Percentiles rank a stretch among this genome's conserved stretches.
phyloP scores from a whole-genome alignment of 108 stramenopile species.

The Nitzschia putrida region DNA sequence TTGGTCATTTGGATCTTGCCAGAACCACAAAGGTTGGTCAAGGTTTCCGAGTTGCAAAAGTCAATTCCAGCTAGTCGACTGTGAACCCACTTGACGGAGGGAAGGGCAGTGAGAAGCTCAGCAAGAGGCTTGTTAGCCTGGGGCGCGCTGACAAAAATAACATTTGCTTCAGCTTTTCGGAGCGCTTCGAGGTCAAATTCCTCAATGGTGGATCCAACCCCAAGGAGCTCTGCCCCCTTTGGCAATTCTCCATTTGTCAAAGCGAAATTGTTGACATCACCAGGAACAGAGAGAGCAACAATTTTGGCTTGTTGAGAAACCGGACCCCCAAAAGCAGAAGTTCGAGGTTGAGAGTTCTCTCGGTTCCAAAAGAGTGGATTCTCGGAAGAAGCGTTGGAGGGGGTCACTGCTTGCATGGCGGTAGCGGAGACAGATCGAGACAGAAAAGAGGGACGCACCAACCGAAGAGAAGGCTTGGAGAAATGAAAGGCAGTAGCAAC shows the following conservation, averaged over 20 bases:
- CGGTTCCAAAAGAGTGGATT: conserved; percentile 26
- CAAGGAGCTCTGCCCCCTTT: conserved; percentile 55
- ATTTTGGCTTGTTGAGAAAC: conserved; percentile 62
- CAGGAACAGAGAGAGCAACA: conserved; percentile 52
- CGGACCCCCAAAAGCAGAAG: neutral
- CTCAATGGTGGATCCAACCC: conserved; percentile 52
- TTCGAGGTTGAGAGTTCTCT: conserved; percentile 3
- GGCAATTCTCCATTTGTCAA: conserved; percentile 46
- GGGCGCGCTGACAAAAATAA: conserved; percentile 73
- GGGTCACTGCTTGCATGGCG: no score
- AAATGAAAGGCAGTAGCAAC: no score
- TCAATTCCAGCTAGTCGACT: conserved; percentile 84
- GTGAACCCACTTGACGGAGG: conserved; percentile 80
- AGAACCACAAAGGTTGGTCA: conserved; percentile 28
- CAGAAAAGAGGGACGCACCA: no score
- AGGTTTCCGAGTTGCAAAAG: conserved; percentile 52
- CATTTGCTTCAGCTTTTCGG: conserved; percentile 56
- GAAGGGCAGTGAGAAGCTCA: conserved; percentile 48
- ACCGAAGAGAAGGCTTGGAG: no score
- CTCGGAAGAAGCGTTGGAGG: no score
- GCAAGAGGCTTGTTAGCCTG: conserved; percentile 54
- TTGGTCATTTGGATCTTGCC: conserved; percentile 73
- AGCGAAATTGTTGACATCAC: conserved; percentile 60
- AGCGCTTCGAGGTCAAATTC: conserved; percentile 61
- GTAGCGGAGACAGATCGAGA: no score